phyloP scores from a whole-genome alignment of 2,329 filamentous ascomycete species.

The Fusarium sp. region DNA sequence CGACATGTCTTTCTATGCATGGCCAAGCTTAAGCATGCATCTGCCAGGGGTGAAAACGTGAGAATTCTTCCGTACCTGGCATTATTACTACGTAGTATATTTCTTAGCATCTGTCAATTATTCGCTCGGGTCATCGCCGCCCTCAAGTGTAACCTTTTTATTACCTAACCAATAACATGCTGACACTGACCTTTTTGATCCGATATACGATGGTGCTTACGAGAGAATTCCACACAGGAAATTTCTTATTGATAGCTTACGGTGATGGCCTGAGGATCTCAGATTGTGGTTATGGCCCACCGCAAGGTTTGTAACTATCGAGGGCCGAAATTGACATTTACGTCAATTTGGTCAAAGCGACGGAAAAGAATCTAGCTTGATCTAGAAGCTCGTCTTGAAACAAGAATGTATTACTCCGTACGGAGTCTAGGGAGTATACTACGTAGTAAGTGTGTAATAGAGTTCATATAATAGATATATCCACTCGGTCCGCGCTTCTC shows the following conservation, averaged over 20 bases:
- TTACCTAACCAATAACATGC: not conserved
- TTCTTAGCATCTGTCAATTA: slow-evolving; percentile 8
- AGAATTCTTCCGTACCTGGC: not conserved
- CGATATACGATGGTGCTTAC: slow-evolving; percentile 1
- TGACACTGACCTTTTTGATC: not conserved
- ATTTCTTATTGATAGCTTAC: not conserved
- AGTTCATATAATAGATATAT: slow-evolving; percentile 10
- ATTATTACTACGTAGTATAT: no score
- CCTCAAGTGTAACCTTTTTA: not conserved
- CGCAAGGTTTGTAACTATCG: not conserved
- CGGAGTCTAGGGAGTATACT: no score
- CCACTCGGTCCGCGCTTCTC: not conserved
- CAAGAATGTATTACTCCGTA: not conserved
- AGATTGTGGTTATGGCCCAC: not conserved
- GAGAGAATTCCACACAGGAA: not conserved
- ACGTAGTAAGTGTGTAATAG: no score
- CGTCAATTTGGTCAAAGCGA: slow-evolving; percentile 1
- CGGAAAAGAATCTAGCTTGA: slow-evolving; percentile 2
- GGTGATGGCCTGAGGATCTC: not conserved
- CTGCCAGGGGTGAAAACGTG: slow-evolving; percentile 15
- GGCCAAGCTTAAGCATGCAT: slow-evolving; percentile 5
- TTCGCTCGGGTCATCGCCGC: slow-evolving; percentile 12
- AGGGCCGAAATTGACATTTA: not conserved
- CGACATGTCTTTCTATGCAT: not conserved
- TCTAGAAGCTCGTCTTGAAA: slow-evolving; percentile 12